Percentiles rank a stretch among this genome's conserved stretches.
phyloP scores from a whole-genome alignment of 106 monocot species.

The Dioscorea zingiberensis region DNA sequence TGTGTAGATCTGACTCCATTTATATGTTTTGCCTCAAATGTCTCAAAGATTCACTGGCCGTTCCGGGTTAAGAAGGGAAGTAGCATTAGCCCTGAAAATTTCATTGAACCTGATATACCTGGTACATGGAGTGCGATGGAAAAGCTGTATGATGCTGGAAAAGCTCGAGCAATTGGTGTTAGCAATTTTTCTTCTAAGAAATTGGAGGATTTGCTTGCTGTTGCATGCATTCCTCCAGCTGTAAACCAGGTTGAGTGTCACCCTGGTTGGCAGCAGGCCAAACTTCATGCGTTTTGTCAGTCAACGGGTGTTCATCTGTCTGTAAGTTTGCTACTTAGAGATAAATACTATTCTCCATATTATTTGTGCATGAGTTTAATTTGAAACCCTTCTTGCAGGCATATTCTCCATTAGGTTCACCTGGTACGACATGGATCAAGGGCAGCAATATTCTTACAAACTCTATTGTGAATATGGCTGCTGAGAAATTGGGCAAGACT shows the following conservation, averaged over 20 bases:
- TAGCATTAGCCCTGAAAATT: constrained; percentile 37
- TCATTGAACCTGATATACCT: constrained; percentile 53
- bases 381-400: constrained; percentile 26
- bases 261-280: constrained; percentile 68
- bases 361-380: background rate
- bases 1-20: too few species aligned
- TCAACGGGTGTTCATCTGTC: constrained; percentile 64
- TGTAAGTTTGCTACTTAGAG: constrained; percentile 22
- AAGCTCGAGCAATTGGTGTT: constrained; percentile 82
- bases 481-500: constrained; percentile 56
- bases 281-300: constrained; percentile 54
- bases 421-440: constrained; percentile 41
- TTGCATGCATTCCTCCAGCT: constrained; percentile 67
- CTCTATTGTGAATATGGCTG: constrained; percentile 30
- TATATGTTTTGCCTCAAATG: background rate
- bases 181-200: constrained; percentile 88
- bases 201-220: constrained; percentile 44
- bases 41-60: constrained; percentile 69
- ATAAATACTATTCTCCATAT: too few species aligned
- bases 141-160: constrained; percentile 52
- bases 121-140: constrained; percentile 85
- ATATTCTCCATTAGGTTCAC: constrained; percentile 69
- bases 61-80: constrained; percentile 48
- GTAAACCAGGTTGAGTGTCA: constrained; percentile 91
- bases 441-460: constrained; percentile 40